Conservation (phyloP, 306 rosid species). For the Acacia acuminata region DNA sequence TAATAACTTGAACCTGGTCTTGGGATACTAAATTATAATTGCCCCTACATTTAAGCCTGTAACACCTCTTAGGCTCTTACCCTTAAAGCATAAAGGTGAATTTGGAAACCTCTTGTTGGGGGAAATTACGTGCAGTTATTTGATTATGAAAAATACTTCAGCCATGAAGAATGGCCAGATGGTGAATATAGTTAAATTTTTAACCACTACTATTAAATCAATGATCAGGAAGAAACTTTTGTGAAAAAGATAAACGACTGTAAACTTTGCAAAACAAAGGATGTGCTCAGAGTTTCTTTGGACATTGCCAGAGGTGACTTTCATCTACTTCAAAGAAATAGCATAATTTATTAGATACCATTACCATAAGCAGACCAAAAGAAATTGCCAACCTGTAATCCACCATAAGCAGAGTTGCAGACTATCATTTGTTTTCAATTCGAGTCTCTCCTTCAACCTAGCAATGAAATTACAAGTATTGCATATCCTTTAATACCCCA, state of each 20-base stretch:
- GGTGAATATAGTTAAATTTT: neutral
- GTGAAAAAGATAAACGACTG: neutral
- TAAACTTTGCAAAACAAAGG: neutral
- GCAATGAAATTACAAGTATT: slow-evolving; percentile 34
- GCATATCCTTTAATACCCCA: slow-evolving; percentile 24
- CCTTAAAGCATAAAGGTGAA: slow-evolving; percentile 20
- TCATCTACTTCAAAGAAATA: slow-evolving; percentile 10
- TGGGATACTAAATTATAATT: slow-evolving; percentile 8
- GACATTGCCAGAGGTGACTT: too few relatives aligned
- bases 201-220: neutral
- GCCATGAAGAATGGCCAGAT: slow-evolving; percentile 2
- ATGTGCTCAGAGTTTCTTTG: slow-evolving; percentile 17
- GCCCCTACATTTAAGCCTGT: neutral
- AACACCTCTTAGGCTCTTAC: neutral
- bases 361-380: neutral
- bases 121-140: slow-evolving; percentile 6
- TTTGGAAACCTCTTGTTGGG: neutral
- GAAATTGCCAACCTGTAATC: slow-evolving; percentile 74
- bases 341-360: slow-evolving; percentile 2
- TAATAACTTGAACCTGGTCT: slow-evolving; percentile 16
- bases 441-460: slow-evolving; percentile 74
- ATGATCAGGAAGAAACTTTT: slow-evolving; percentile 5
- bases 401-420: slow-evolving; percentile 46
- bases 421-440: slow-evolving; percentile 57
- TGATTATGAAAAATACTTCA: slow-evolving; percentile 10